Evolutionary conservation across 352 stramenopile genomes (phyloP), one percentile per base, ranked within the genome.

Genomic region (Globisporangium uncinulatum): DNA sequence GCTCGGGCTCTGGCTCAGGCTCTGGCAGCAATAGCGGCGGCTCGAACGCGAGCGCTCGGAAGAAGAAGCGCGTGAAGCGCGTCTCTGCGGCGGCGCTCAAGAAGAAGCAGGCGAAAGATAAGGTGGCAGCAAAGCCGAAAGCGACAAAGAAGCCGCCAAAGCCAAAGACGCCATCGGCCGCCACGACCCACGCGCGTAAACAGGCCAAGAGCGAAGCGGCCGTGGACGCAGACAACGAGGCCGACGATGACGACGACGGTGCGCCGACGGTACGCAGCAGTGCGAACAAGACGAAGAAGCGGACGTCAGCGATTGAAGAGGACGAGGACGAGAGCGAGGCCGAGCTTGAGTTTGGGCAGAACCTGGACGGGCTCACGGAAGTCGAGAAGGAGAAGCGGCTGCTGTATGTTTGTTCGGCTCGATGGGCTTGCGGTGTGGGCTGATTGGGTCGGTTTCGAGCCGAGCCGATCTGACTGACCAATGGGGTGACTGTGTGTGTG

Each of bases 321-420:
- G 65, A 75, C 0, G 76, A 83, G 2, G 79, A 87, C 17, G 70
- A 74, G 19, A 62, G 66, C 31, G 78, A 86, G 56, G 67, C 71
- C 5, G 81, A 89, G 17, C 62, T 92, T 32, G 75, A 82, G 61
- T 66, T 74, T 20, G 66, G 62, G 48, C 53, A 65, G 57, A 62
- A 71, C 29, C 56, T 74, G 37, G 69, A 68, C 19, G 84, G 84
- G 8, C 69, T 94, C 4, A 94, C 83, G 1, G 84, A 94, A 59
- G 82, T 94, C 17, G 84, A 94, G 66, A 94, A 94, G 61, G 84
- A 94, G 65, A 83, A 92, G 68, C 77, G 82, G 0, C 67, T 94
- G 44, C 63, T 94, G 72, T 83, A 67, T 51, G 70, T 82, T 6
- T 15, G 29, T 29, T 20, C 24, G 29, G 46, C 21, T 5, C 51